Conservation (phyloP, 169 alveolate species). For the Nephromyces sp. region DNA sequence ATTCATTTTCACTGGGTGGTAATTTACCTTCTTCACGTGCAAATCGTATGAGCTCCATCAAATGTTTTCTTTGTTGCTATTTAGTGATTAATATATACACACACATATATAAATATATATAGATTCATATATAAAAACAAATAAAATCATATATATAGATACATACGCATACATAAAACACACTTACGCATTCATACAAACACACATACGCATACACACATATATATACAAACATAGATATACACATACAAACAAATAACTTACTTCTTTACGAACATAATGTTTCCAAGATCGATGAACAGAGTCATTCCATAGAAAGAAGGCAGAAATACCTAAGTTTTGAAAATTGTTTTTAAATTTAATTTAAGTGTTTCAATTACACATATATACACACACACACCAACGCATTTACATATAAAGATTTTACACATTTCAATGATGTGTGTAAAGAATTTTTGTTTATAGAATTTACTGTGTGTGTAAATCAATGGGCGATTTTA, state of each 20-base stretch:
- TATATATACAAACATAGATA: neutral
- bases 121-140: neutral
- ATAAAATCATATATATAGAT: too few species aligned
- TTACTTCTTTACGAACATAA: conserved; percentile 9
- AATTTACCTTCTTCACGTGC: neutral
- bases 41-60: neutral
- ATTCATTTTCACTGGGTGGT: neutral
- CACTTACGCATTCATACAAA: neutral
- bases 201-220: neutral
- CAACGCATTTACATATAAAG: too few species aligned
- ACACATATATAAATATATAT: neutral
- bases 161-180: too few species aligned
- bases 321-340: neutral
- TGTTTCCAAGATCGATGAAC: conserved; percentile 8
- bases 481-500: too few species aligned
- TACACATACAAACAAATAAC: neutral
- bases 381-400: too few species aligned
- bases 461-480: too few species aligned
- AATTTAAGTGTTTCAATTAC: neutral
- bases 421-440: too few species aligned
- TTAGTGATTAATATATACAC: neutral
- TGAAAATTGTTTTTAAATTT: neutral
- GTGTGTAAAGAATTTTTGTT: too few species aligned
- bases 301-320: neutral
- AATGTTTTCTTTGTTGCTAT: neutral